phyloP scores from a whole-genome alignment of 2,329 filamentous ascomycete genomes.

The Botrytis squamosa region DNA sequence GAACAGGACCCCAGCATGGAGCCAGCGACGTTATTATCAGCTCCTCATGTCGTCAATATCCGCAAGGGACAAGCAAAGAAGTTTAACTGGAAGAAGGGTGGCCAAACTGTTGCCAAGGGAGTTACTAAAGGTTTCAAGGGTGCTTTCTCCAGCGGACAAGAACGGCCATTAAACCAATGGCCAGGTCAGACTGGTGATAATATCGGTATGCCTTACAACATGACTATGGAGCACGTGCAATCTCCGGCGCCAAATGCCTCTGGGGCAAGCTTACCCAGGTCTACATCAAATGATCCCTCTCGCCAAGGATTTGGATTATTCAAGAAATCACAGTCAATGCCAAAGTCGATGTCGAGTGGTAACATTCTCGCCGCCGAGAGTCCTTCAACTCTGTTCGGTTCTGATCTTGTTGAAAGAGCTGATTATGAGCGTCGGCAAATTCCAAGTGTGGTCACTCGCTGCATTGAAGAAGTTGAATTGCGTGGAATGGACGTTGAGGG shows the following conservation, averaged over 20 bases:
- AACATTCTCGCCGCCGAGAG: constrained; percentile 48
- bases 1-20: constrained; percentile 39
- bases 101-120: constrained; percentile 89
- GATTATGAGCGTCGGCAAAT: constrained; percentile 88
- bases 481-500: constrained; percentile 97
- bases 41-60: constrained; percentile 92
- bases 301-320: constrained; percentile 64
- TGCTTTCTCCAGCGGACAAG: constrained; percentile 64
- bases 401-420: constrained; percentile 80
- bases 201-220: constrained; percentile 70
- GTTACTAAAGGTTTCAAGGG: constrained; percentile 93
- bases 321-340: constrained; percentile 44
- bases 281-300: constrained; percentile 34
- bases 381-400: constrained; percentile 73
- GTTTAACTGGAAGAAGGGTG: constrained; percentile 98
- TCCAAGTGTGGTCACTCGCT: constrained; percentile 85
- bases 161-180: constrained; percentile 50
- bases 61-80: constrained; percentile 88
- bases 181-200: constrained; percentile 58
- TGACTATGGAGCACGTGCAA: constrained; percentile 58
- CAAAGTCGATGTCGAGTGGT: constrained; percentile 51
- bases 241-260: constrained; percentile 34
- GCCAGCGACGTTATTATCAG: constrained; percentile 40
- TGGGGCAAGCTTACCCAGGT: constrained; percentile 33
- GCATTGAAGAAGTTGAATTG: constrained; percentile 93